Conservation (phyloP, 78 protist species). For the Pelomyxa schiedti region DNA sequence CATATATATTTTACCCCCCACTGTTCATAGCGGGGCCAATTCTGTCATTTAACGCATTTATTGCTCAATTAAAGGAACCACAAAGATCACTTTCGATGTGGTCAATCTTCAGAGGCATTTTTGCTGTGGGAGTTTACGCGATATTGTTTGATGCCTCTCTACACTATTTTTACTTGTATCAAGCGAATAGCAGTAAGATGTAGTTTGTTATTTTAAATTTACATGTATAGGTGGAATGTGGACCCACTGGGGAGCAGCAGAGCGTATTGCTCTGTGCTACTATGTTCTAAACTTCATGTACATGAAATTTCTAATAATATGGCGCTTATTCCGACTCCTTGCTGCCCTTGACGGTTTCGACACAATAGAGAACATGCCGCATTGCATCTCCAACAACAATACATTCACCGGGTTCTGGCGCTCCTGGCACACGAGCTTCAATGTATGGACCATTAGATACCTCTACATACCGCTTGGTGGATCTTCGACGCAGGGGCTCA, state of each 20-base stretch:
- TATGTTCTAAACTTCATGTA: constrained; percentile 49
- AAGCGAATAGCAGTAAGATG: neutral
- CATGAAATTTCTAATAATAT: constrained; percentile 64
- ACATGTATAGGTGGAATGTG: neutral
- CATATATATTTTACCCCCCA: constrained; percentile 44
- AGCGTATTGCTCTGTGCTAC: neutral
- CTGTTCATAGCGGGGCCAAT: constrained; percentile 59
- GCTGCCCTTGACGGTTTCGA: constrained; percentile 70
- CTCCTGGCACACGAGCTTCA: constrained; percentile 70
- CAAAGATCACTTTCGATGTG: constrained; percentile 13
- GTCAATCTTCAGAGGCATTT: neutral
- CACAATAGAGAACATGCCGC: constrained; percentile 72
- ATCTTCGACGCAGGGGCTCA: constrained; percentile 29
- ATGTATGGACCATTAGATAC: constrained; percentile 69
- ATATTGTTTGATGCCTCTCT: constrained; percentile 19
- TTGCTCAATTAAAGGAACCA: constrained; percentile 32
- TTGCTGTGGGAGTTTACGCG: constrained; percentile 28
- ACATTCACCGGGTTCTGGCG: constrained; percentile 71
- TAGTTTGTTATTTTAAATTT: neutral
- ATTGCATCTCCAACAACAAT: constrained; percentile 55
- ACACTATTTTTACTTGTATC: constrained; percentile 34
- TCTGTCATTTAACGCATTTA: constrained; percentile 37
- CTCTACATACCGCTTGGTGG: constrained; percentile 82
- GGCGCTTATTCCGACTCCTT: constrained; percentile 56
- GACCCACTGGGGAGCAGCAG: neutral